Conservation (phyloP, 768 basidiomycete species). For the Udeniomyces megalosporus region DNA sequence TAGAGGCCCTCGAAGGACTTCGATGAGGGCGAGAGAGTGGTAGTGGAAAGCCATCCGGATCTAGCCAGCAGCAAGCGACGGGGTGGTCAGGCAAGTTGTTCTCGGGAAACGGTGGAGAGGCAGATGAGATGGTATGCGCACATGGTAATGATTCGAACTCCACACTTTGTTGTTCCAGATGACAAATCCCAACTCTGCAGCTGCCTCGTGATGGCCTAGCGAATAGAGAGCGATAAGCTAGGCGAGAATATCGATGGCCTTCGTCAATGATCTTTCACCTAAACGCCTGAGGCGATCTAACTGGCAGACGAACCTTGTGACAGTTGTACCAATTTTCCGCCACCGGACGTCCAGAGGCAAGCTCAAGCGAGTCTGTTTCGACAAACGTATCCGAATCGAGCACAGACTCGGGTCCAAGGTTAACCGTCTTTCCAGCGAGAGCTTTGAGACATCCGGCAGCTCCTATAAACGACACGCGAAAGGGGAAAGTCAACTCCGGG, state of each 20-base stretch:
- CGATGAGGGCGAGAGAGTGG: slow-evolving; percentile 51
- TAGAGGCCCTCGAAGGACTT: slow-evolving; percentile 39
- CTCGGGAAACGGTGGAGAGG: background rate
- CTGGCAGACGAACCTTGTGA: background rate
- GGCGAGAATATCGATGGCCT: slow-evolving; percentile 40
- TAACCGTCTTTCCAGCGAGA: slow-evolving; percentile 44
- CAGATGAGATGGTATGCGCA: slow-evolving; percentile 30
- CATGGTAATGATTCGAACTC: slow-evolving; percentile 44
- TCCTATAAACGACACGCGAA: background rate
- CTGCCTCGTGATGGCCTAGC: slow-evolving; percentile 43
- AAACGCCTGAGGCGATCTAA: background rate
- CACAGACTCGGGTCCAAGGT: slow-evolving; percentile 37
- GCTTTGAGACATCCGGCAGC: slow-evolving; percentile 39
- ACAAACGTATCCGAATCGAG: slow-evolving; percentile 48
- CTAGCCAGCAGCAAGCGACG: background rate
- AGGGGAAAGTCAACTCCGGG: slow-evolving; percentile 3
- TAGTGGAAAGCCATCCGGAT: slow-evolving; percentile 31
- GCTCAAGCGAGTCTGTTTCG: slow-evolving; percentile 31
- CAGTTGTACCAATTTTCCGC: background rate
- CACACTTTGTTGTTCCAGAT: slow-evolving; percentile 36
- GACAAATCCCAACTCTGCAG: slow-evolving; percentile 46
- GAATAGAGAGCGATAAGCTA: slow-evolving; percentile 49
- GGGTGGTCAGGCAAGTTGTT: background rate
- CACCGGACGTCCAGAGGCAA: background rate
- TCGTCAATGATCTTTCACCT: background rate